Evolutionary conservation across 768 basidiomycete genomes (phyloP).

Genomic region (Coprinopsis sp.): DNA sequence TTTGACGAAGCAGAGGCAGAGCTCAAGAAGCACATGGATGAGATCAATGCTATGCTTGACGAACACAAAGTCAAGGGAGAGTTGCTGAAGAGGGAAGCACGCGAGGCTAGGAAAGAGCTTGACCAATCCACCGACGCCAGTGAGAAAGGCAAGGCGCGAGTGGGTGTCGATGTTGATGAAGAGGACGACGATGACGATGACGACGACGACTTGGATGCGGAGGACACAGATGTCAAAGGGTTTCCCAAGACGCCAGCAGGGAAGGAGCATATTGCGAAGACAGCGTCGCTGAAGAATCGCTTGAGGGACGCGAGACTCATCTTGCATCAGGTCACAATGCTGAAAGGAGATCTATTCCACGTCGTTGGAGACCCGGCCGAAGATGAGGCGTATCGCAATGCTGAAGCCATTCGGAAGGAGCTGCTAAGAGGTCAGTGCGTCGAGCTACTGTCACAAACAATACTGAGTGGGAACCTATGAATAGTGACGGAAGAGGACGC

Average conservation of each 20-base stretch:
- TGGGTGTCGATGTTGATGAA: conserved; percentile 25
- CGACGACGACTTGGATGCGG: conserved; percentile 28
- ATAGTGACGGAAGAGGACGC: conserved; percentile 66
- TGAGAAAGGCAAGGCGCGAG: conserved; percentile 43
- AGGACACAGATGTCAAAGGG: conserved; percentile 40
- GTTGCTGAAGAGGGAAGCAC: conserved; percentile 44
- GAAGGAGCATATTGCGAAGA: conserved; percentile 51
- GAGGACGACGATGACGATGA: conserved; percentile 24
- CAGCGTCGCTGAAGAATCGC: conserved; percentile 49
- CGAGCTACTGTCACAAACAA: not conserved
- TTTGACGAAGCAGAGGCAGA: conserved; percentile 59
- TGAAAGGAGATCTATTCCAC: conserved; percentile 79
- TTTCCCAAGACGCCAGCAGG: conserved; percentile 52
- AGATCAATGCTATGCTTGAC: conserved; percentile 46
- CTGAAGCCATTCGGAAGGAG: conserved; percentile 62
- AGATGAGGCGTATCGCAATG: conserved; percentile 61
- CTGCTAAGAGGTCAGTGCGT: conserved; percentile 60
- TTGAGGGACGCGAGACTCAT: conserved; percentile 64
- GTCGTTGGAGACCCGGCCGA: conserved; percentile 59
- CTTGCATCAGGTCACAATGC: conserved; percentile 71
- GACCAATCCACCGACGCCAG: not conserved
- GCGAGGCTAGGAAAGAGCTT: conserved; percentile 10
- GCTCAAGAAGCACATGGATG: conserved; percentile 44
- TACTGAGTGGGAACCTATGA: too few relatives aligned
- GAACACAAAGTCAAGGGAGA: conserved; percentile 53